Percentiles rank a stretch among this genome's conserved stretches.
phyloP scores from a whole-genome alignment of 257 asterid genomes.

The Solanum piurae region DNA sequence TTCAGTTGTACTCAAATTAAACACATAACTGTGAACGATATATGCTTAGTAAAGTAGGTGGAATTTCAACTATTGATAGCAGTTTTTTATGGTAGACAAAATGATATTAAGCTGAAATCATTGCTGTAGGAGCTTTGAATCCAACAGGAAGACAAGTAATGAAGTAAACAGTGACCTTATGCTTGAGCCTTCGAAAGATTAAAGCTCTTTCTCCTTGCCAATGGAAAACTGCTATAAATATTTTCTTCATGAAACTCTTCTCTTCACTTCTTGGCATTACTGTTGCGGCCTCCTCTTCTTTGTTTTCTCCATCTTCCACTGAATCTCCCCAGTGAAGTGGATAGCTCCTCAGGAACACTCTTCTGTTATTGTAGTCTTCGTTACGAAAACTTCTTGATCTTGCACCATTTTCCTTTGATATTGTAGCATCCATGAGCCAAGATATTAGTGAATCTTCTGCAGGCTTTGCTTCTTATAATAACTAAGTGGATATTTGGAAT shows the following conservation, averaged over 20 bases:
- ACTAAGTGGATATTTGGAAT: neutral
- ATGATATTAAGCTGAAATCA: conserved; percentile 37
- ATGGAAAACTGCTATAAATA: conserved; percentile 35
- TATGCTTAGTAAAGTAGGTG: neutral
- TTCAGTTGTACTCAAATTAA: neutral
- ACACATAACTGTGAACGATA: neutral
- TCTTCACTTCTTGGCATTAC: conserved; percentile 2
- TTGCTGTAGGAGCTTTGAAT: conserved; percentile 39
- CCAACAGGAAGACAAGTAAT: conserved; percentile 57
- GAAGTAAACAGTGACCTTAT: conserved; percentile 48
- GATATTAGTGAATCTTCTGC: neutral
- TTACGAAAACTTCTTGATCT: conserved; percentile 55
- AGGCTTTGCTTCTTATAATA: conserved; percentile 3
- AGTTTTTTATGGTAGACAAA: neutral
- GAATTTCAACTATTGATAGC: neutral
- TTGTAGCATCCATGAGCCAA: neutral
- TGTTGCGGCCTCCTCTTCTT: neutral
- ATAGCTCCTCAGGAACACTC: conserved; percentile 78
- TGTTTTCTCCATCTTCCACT: conserved; percentile 24
- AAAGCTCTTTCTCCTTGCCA: conserved; percentile 65
- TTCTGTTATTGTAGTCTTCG: conserved; percentile 58
- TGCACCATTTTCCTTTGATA: conserved; percentile 33
- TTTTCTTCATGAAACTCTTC: conserved; percentile 39
- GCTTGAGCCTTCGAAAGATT: conserved; percentile 57
- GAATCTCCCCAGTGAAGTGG: conserved; percentile 50